These are phyloP conservation scores for Dendrothele bispora DNA, from an alignment of 768 basidiomycete genomes.

Conservation along the genomic window DNA sequence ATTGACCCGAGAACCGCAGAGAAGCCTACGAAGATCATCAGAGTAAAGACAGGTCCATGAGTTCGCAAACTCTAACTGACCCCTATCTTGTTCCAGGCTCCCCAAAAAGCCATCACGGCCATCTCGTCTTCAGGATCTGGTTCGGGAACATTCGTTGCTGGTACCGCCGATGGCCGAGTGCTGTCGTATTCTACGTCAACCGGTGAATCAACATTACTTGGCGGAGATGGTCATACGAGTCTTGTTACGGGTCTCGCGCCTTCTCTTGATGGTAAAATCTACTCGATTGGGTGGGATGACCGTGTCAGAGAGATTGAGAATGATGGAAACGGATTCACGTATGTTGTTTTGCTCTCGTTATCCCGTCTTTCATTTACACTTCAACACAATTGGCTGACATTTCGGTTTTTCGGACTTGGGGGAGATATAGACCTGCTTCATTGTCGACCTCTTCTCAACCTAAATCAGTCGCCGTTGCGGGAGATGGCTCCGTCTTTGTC, in stretches of 20 bases:
- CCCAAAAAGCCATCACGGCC: constrained; percentile 80
- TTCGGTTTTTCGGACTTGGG: too few species aligned
- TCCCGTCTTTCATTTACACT: too few species aligned
- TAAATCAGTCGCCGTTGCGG: constrained; percentile 56
- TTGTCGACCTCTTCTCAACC: constrained; percentile 64
- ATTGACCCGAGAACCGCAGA: constrained; percentile 72
- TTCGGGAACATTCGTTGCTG: constrained; percentile 72
- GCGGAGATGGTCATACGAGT: constrained; percentile 70
- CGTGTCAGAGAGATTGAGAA: constrained; percentile 63
- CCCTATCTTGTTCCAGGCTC: constrained; percentile 47
- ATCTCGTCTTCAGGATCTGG: constrained; percentile 39
- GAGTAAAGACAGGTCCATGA: constrained; percentile 37
- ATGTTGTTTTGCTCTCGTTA: constrained; percentile 22
- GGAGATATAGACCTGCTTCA: constrained; percentile 50
- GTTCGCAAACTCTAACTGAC: not conserved
- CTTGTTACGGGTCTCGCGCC: constrained; percentile 64
- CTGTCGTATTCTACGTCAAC: constrained; percentile 57
- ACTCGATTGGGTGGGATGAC: constrained; percentile 83
- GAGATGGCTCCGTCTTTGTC: constrained; percentile 67
- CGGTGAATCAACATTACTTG: constrained; percentile 45
- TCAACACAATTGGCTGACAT: not conserved
- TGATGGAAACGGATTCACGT: constrained; percentile 47
- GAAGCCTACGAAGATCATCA: constrained; percentile 60
- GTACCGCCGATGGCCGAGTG: constrained; percentile 78
- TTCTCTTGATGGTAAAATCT: constrained; percentile 50